phyloP scores from a whole-genome alignment of 371 early-diverging fungal genomes.

The Actinomortierella ambigua region DNA sequence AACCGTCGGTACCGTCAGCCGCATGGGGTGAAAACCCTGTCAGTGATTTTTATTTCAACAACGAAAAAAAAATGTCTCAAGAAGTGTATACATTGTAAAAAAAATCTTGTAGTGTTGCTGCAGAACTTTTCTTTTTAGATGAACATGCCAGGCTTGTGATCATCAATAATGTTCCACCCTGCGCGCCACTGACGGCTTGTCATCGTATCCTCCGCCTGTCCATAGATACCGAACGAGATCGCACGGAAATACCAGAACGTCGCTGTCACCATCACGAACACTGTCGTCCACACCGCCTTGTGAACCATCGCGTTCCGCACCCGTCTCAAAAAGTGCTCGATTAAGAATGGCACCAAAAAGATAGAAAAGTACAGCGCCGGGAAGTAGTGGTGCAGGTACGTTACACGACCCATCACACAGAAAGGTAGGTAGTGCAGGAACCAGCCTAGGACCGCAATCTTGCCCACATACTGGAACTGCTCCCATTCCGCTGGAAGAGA shows the following conservation, averaged over 20 bases:
- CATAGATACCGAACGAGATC: constrained; percentile 87
- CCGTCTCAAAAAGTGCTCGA: constrained; percentile 71
- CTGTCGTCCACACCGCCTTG: constrained; percentile 51
- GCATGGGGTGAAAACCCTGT: no score
- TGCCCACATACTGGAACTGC: constrained; percentile 72
- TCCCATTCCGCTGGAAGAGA: constrained; percentile 66
- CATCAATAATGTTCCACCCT: constrained; percentile 61
- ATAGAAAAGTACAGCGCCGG: constrained; percentile 97
- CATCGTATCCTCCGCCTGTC: constrained; percentile 63
- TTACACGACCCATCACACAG: constrained; percentile 97
- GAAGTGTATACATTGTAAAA: no score
- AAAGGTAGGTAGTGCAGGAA: constrained; percentile 97
- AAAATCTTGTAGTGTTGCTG: no score
- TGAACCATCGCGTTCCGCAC: constrained; percentile 9
- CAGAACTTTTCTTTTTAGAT: constrained; percentile 18
- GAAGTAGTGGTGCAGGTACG: constrained; percentile 98
- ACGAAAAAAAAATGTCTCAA: no score
- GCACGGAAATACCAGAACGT: constrained; percentile 83
- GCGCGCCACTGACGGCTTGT: constrained; percentile 55
- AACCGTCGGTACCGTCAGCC: no score
- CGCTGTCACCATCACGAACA: constrained; percentile 51
- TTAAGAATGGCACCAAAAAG: constrained; percentile 69
- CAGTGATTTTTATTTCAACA: no score
- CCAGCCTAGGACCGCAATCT: constrained; percentile 90
- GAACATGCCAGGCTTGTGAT: constrained; percentile 38